phyloP scores from a whole-genome alignment of 225 moss, liverwort and hornwort genomes.

The Straminergon stramineum region DNA sequence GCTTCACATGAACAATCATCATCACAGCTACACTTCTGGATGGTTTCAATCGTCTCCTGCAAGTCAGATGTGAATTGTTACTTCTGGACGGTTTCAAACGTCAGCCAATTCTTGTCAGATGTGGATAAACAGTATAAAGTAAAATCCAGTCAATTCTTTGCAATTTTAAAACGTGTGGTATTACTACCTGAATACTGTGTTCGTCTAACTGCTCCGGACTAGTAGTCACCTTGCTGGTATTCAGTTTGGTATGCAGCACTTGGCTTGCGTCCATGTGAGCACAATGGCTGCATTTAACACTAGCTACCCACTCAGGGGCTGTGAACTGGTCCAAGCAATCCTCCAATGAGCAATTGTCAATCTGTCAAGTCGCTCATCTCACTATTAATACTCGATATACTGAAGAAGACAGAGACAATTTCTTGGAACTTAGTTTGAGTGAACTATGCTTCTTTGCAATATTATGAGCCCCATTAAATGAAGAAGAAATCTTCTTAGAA shows the following conservation, averaged over 20 bases:
- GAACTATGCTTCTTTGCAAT: neutral
- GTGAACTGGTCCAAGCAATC: constrained; percentile 87
- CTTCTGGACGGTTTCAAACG: constrained; percentile 44
- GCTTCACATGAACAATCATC: constrained; percentile 78
- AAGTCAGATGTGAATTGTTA: constrained; percentile 12
- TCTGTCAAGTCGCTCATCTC: constrained; percentile 47
- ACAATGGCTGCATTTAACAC: constrained; percentile 82
- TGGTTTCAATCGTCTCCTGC: constrained; percentile 36
- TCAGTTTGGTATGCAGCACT: constrained; percentile 21
- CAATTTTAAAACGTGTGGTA: neutral
- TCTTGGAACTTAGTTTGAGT: neutral
- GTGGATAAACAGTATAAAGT: neutral
- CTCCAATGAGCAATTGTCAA: constrained; percentile 73
- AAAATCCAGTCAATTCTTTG: neutral
- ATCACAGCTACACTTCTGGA: constrained; percentile 84
- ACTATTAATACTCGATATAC: constrained; percentile 3
- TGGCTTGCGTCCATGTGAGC: constrained; percentile 67
- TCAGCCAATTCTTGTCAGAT: constrained; percentile 5
- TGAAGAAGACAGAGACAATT: neutral
- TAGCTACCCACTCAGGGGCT: constrained; percentile 79
- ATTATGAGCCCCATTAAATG: neutral
- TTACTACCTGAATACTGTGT: constrained; percentile 22
- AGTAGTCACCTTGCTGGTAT: constrained; percentile 1
- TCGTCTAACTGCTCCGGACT: constrained; percentile 10
- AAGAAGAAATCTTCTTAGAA: neutral